Conservation (phyloP, 1,284 basidiomycete genomes). For the Inonotus obliquus region DNA sequence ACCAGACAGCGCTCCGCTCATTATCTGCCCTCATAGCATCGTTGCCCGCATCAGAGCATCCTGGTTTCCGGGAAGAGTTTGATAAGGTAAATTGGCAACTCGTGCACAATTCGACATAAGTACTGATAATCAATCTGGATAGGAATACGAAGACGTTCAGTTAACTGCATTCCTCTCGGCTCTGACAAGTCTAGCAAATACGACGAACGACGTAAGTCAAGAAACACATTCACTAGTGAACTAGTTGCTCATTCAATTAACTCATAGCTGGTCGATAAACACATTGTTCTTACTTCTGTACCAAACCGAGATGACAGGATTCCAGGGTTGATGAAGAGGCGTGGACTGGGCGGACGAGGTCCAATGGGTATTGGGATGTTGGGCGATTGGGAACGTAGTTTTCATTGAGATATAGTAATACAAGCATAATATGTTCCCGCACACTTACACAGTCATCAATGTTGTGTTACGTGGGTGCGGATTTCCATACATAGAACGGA, state of each 20-base stretch:
- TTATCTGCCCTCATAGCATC: slow-evolving; percentile 83
- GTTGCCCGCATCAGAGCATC: slow-evolving; percentile 79
- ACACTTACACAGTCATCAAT: not conserved
- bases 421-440: not conserved
- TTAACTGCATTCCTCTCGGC: slow-evolving; percentile 85
- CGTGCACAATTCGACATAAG: slow-evolving; percentile 6
- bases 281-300: slow-evolving; percentile 45
- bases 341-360: slow-evolving; percentile 23
- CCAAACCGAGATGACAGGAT: slow-evolving; percentile 40
- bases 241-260: not conserved
- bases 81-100: slow-evolving; percentile 54
- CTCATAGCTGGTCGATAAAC: slow-evolving; percentile 63
- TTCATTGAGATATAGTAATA: slow-evolving; percentile 7
- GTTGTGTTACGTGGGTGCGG: not conserved
- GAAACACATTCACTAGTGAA: not conserved
- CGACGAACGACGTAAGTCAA: slow-evolving; percentile 79
- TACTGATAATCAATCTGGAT: slow-evolving; percentile 4
- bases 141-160: slow-evolving; percentile 97
- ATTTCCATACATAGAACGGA: not conserved
- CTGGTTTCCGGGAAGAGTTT: slow-evolving; percentile 79
- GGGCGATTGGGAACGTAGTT: slow-evolving; percentile 19
- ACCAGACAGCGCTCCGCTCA: slow-evolving; percentile 80
- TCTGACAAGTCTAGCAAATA: slow-evolving; percentile 83
- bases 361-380: slow-evolving; percentile 35
- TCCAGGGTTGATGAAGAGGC: not conserved